Percentiles rank a stretch among this genome's conserved stretches.
phyloP scores from a whole-genome alignment of 495 filamentous ascomycete genomes.

The Corynascus novoguineensis region DNA sequence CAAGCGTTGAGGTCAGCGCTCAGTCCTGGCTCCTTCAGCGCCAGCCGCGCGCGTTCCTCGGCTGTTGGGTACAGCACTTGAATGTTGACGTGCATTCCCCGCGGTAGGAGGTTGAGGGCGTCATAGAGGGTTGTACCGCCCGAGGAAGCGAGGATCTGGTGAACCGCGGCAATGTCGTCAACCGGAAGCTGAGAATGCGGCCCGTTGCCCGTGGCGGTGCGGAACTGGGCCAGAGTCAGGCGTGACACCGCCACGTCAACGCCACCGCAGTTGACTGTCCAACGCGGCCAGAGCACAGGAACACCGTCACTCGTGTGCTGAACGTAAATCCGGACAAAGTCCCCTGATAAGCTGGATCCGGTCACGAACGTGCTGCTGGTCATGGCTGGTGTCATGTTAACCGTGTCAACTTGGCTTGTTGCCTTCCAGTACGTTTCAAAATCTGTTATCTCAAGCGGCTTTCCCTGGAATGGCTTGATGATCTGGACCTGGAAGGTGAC shows the following conservation, averaged over 20 bases:
- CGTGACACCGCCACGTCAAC: conserved; percentile 74
- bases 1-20: conserved; percentile 80
- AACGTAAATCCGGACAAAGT: conserved; percentile 86
- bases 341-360: conserved; percentile 87
- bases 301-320: conserved; percentile 83
- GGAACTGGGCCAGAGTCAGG: conserved; percentile 69
- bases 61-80: conserved; percentile 77
- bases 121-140: conserved; percentile 72
- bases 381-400: conserved; percentile 10
- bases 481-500: conserved; percentile 91
- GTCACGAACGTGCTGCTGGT: conserved; percentile 80
- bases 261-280: conserved; percentile 72
- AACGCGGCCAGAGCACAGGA: conserved; percentile 78
- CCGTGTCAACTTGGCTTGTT: conserved; percentile 80
- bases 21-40: conserved; percentile 55
- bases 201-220: conserved; percentile 54
- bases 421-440: conserved; percentile 99
- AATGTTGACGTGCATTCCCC: conserved; percentile 75
- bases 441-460: conserved; percentile 89
- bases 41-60: conserved; percentile 54
- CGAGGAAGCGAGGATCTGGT: conserved; percentile 57
- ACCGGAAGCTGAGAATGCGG: conserved; percentile 39
- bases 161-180: conserved; percentile 57
- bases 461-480: conserved; percentile 93
- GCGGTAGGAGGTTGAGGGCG: conserved; percentile 65